Conservation (phyloP, 176 grass and related monocot genomes). For the Poa pratensis region DNA sequence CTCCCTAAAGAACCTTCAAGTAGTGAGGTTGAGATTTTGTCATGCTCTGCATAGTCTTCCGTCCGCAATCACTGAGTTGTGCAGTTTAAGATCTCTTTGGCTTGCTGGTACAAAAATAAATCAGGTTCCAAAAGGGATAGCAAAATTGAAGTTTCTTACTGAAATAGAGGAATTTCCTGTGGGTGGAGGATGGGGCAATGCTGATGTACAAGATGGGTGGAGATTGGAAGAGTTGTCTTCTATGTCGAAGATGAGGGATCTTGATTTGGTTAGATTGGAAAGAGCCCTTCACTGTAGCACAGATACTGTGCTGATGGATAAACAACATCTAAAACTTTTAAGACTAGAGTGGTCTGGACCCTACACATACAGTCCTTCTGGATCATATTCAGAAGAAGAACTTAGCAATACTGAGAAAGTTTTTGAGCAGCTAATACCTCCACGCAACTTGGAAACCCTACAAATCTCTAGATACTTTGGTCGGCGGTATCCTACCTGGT, state of each 20-base stretch:
- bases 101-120: not conserved
- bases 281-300: not conserved
- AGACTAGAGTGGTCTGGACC: not conserved
- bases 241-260: not conserved
- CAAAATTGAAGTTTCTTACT: not conserved
- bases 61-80: not conserved
- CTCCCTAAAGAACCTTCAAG: constrained; percentile 31
- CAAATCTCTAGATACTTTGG: not conserved
- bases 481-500: too few species aligned
- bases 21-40: constrained; percentile 7
- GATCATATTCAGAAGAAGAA: not conserved
- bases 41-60: not conserved
- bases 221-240: constrained; percentile 37
- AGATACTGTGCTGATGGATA: constrained; percentile 11
- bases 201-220: constrained; percentile 20
- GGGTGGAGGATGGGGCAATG: not conserved
- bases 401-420: not conserved
- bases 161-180: constrained; percentile 7
- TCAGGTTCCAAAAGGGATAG: constrained; percentile 38
- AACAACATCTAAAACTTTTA: not conserved
- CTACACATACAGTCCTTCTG: not conserved
- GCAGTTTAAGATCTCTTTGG: constrained; percentile 11
- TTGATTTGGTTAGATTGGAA: constrained; percentile 31
- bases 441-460: not conserved
- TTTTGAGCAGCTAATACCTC: not conserved